Percentiles rank a stretch among this genome's conserved stretches.
Conservation (phyloP, 2,329 filamentous ascomycete genomes). For the Endocalyx cinctus region DNA sequence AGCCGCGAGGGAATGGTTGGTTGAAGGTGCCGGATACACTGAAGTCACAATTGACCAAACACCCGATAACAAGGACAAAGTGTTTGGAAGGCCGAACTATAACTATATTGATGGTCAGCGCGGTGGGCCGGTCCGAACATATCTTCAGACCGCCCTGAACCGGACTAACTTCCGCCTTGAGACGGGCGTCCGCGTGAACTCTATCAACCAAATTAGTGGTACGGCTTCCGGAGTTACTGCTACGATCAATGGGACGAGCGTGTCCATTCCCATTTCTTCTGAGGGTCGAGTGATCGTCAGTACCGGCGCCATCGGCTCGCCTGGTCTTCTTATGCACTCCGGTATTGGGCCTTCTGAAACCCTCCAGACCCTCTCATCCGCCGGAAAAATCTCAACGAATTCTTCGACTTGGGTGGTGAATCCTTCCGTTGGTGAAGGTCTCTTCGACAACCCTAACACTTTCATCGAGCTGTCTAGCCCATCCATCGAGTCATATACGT, state of each 20-base stretch:
- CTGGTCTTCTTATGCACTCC: conserved; percentile 33
- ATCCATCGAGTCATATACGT: conserved; percentile 40
- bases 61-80: conserved; percentile 40
- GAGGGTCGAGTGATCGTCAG: conserved; percentile 29
- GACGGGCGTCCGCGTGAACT: conserved; percentile 37
- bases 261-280: conserved; percentile 24
- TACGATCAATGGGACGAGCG: conserved; percentile 24
- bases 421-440: conserved; percentile 41
- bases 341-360: conserved; percentile 29
- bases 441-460: conserved; percentile 54
- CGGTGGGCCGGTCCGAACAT: conserved; percentile 44
- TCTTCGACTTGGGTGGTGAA: conserved; percentile 44
- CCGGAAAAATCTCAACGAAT: conserved; percentile 16
- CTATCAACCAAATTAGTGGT: conserved; percentile 35
- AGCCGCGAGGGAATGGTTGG: conserved; percentile 44
- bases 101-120: conserved; percentile 45
- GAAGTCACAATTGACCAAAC: conserved; percentile 43
- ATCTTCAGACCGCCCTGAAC: conserved; percentile 41
- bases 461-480: conserved; percentile 43
- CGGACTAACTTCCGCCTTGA: conserved; percentile 39
- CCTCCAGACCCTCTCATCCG: conserved; percentile 12
- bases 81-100: conserved; percentile 44
- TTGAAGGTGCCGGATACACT: conserved; percentile 41
- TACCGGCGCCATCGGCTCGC: conserved; percentile 29
- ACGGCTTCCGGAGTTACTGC: conserved; percentile 39